Evolutionary conservation across 352 stramenopile species (phyloP).

Genomic region (Globisporangium spiculum): DNA sequence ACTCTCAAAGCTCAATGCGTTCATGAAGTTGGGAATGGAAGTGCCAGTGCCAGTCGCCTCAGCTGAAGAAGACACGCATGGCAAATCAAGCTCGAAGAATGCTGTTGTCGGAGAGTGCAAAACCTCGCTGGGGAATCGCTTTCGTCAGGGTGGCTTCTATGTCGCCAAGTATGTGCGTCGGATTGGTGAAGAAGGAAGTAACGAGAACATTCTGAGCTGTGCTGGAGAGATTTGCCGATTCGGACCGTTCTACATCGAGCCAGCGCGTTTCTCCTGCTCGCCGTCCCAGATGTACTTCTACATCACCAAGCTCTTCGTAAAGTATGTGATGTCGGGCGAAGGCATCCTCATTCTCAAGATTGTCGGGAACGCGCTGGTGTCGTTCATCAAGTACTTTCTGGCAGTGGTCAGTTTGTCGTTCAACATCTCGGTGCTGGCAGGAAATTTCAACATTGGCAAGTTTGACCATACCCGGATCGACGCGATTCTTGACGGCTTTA

Average conservation of each 20-base stretch:
- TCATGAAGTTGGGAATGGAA: constrained; percentile 28
- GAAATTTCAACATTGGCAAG: constrained; percentile 29
- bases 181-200: not conserved
- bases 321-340: constrained; percentile 23
- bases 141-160: constrained; percentile 36
- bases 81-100: not conserved
- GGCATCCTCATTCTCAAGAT: constrained; percentile 30
- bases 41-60: constrained; percentile 13
- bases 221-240: constrained; percentile 47
- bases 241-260: constrained; percentile 43
- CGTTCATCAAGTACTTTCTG: constrained; percentile 47
- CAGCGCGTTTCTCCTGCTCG: constrained; percentile 24
- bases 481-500: constrained; percentile 26
- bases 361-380: constrained; percentile 22
- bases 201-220: constrained; percentile 11
- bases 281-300: constrained; percentile 21
- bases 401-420: constrained; percentile 55
- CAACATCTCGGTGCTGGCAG: constrained; percentile 50
- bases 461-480: constrained; percentile 16
- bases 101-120: constrained; percentile 8
- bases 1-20: constrained; percentile 15
- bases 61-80: not conserved
- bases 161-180: constrained; percentile 52
- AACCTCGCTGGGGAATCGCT: constrained; percentile 20
- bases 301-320: constrained; percentile 18